Evolutionary conservation across 202 grass and related monocot species (phyloP).

Genomic region (Schoenoplectus triqueter): DNA sequence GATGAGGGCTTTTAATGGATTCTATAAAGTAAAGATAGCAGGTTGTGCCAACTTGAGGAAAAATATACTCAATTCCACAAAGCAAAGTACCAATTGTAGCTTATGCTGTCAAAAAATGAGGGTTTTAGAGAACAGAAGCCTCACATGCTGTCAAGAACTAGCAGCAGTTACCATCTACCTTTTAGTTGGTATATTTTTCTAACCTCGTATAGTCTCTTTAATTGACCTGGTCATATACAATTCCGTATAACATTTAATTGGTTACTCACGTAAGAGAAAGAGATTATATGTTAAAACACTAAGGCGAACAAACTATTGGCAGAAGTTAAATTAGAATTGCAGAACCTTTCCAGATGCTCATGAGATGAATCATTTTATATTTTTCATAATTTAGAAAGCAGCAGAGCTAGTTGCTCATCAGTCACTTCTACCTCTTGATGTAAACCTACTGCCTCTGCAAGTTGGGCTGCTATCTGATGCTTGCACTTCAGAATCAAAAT

Average conservation of each 20-base stretch:
- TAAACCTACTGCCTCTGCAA: conserved; percentile 71
- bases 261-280: background rate
- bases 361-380: conserved; percentile 22
- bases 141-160: background rate
- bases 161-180: background rate
- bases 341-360: conserved; percentile 19
- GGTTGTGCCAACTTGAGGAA: conserved; percentile 30
- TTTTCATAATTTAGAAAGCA: conserved; percentile 76
- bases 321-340: background rate
- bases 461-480: conserved; percentile 88
- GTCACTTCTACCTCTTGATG: conserved; percentile 64
- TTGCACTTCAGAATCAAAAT: conserved; percentile 62
- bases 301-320: background rate
- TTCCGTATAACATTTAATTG: background rate
- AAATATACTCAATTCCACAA: conserved; percentile 37
- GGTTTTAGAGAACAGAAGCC: background rate
- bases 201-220: background rate
- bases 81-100: conserved; percentile 20
- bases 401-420: conserved; percentile 70
- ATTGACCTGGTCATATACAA: conserved; percentile 8
- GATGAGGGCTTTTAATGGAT: conserved; percentile 36
- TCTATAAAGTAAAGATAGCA: conserved; percentile 31
- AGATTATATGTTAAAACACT: background rate
- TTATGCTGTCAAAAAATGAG: conserved; percentile 16
- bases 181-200: background rate